Evolutionary conservation across 1,284 basidiomycete species (phyloP), one percentile per base, ranked within the genome.

Genomic region (Ganoderma multipileum): DNA sequence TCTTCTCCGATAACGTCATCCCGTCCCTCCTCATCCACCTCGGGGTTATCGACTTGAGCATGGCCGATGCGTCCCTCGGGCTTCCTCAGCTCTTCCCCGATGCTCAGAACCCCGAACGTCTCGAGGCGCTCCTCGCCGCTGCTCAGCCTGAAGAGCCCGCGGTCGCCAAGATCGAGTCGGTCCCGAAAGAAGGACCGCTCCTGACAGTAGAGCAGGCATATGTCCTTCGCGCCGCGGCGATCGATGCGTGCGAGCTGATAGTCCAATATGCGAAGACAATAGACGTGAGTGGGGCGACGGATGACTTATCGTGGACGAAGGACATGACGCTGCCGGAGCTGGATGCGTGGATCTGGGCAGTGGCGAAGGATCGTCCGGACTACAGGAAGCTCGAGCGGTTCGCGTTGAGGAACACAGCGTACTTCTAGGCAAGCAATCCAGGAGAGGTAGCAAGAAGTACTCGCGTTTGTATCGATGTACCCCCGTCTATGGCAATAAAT

Each of bases 1-100:
- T 95, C 63, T 96, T 95, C 77, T 85, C 92, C 7, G 95, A 97
- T 81, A 95, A 96, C 75, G 93, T 97, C 60, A 80, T 96, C 5
- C 95, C 95, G 1, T 95, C 95, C 8, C 83, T 96, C 70, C 87
- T 96, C 64, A 81, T 95, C 44, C 89, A 95, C 78, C 82, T 94
- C 30, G 91, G 92, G 61, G 86, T 96, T 44, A 81, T 97, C 72
- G 87, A 93, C 76, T 79, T 94, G 41, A 86, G 90, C 8, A 75
- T 74, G 18, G 78, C 81, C 14, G 76, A 76, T 9, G 66, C 75
- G 14, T 81, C 85, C 23, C 77, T 83, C 54, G 77, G 73, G 5
- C 76, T 90, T 60, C 77, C 78, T 9, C 73, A 68, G 12, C 74
- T 87, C 64, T 91, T 89, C 76, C 83, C 84, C 54, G 77, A 76